These are phyloP conservation scores for Plasmodium cynomolgi DNA, from an alignment of 169 alveolate species.

Conservation along the genomic window DNA sequence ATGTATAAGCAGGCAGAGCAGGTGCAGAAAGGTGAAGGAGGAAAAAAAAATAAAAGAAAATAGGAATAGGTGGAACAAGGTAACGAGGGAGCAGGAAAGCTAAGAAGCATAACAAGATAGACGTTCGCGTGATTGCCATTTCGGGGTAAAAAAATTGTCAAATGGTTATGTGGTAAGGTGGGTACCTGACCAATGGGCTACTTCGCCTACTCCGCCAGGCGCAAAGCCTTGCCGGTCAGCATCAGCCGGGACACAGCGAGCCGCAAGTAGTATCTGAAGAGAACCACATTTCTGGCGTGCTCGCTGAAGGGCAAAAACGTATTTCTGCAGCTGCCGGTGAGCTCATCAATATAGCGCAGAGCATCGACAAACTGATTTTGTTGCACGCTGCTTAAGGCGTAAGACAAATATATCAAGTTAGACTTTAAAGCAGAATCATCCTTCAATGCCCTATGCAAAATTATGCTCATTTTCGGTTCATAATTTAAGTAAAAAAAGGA, in stretches of 20 bases:
- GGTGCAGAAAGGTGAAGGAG: background rate
- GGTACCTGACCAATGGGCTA: background rate
- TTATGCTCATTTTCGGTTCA: conserved; percentile 1
- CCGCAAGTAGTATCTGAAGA: conserved; percentile 39
- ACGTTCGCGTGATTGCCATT: background rate
- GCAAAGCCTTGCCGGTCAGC: conserved; percentile 24
- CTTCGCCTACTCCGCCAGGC: background rate
- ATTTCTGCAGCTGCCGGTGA: conserved; percentile 48
- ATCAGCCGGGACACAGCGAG: conserved; percentile 41
- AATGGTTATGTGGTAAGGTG: background rate
- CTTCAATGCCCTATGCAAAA: conserved; percentile 7
- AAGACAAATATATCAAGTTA: conserved; percentile 50
- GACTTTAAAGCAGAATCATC: conserved; percentile 34
- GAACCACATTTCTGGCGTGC: conserved; percentile 24
- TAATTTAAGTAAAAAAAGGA: conserved; percentile 41
- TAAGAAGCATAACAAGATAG: background rate
- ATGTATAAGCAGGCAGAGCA: background rate
- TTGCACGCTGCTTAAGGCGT: conserved; percentile 36
- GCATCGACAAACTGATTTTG: conserved; percentile 66
- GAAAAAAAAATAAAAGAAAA: background rate
- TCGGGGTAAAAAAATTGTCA: background rate
- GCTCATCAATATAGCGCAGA: conserved; percentile 26
- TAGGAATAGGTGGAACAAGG: background rate
- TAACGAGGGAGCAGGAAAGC: background rate
- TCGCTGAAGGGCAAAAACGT: conserved; percentile 46